Percentiles rank a stretch among this genome's conserved stretches.
phyloP scores from a whole-genome alignment of 805 yeast species.

The Saccharomyces paradoxus region DNA sequence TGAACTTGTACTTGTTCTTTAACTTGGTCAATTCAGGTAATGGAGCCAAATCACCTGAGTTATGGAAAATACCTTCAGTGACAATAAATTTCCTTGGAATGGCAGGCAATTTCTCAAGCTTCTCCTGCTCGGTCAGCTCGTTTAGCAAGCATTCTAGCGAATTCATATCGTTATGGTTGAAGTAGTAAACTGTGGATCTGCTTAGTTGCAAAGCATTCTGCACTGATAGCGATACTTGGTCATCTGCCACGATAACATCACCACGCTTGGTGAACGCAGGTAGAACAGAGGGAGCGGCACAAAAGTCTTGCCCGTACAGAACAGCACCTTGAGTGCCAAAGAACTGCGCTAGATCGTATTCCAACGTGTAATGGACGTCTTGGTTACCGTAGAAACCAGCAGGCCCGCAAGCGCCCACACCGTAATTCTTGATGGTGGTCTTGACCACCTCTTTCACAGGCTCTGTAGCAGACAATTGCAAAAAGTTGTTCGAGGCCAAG shows the following conservation, averaged over 20 bases:
- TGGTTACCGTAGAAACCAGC: slow-evolving; percentile 96
- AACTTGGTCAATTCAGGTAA: slow-evolving; percentile 61
- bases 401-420: slow-evolving; percentile 98
- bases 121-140: slow-evolving; percentile 51
- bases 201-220: slow-evolving; percentile 86
- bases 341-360: slow-evolving; percentile 64
- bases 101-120: slow-evolving; percentile 50
- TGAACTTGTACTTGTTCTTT: slow-evolving; percentile 73
- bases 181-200: slow-evolving; percentile 68
- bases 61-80: slow-evolving; percentile 83
- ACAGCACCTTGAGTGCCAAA: slow-evolving; percentile 74
- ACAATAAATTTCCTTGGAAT: slow-evolving; percentile 84
- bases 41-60: slow-evolving; percentile 71
- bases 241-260: slow-evolving; percentile 82
- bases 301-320: slow-evolving; percentile 86
- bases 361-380: slow-evolving; percentile 77
- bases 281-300: slow-evolving; percentile 77
- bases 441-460: slow-evolving; percentile 47
- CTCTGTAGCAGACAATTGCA: slow-evolving; percentile 47
- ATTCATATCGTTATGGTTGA: slow-evolving; percentile 80
- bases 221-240: slow-evolving; percentile 61
- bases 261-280: slow-evolving; percentile 95
- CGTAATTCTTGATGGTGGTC: slow-evolving; percentile 53
- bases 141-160: slow-evolving; percentile 64
- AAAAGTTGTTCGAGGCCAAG: slow-evolving; percentile 63